Evolutionary conservation across 2,329 filamentous ascomycete species (phyloP).

Genomic region (Clonostachys chloroleuca): DNA sequence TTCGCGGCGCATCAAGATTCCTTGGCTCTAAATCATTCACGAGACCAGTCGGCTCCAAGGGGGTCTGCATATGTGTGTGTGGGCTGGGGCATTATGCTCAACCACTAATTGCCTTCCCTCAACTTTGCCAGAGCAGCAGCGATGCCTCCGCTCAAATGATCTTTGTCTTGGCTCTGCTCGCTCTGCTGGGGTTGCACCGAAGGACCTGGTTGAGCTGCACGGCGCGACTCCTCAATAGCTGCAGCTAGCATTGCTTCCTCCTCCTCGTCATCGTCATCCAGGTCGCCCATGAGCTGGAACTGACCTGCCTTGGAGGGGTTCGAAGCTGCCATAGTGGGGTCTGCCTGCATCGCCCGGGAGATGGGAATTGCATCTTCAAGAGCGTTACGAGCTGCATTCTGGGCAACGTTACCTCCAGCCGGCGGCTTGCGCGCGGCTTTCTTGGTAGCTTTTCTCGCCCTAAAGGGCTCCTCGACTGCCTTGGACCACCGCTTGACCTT

Average conservation of each 20-base stretch:
- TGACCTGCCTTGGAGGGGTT: neutral
- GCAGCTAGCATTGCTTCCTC: slow-evolving; percentile 45
- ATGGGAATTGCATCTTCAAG: slow-evolving; percentile 30
- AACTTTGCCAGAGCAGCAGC: slow-evolving; percentile 58
- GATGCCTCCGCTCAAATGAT: slow-evolving; percentile 50
- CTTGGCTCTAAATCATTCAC: no score
- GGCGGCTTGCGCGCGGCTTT: slow-evolving; percentile 16
- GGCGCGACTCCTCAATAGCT: slow-evolving; percentile 39
- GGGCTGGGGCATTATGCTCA: neutral
- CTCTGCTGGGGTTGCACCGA: neutral
- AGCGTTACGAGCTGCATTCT: neutral
- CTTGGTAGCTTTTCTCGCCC: slow-evolving; percentile 67
- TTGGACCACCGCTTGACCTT: slow-evolving; percentile 86
- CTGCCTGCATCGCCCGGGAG: slow-evolving; percentile 19
- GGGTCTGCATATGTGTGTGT: neutral
- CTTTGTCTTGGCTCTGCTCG: slow-evolving; percentile 3
- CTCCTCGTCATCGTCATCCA: slow-evolving; percentile 38
- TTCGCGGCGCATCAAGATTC: no score
- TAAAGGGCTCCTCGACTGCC: slow-evolving; percentile 81
- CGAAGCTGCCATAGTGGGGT: slow-evolving; percentile 26
- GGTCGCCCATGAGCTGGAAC: slow-evolving; percentile 3
- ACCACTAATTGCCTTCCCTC: slow-evolving; percentile 29
- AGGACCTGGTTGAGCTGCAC: neutral
- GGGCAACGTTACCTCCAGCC: neutral
- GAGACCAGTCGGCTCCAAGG: neutral